A percentile compares a stretch with the other conserved stretches of the same genome.
These are phyloP conservation scores for Breviolum minutum DNA, from an alignment of 73 alveolate species.

Conservation along the genomic window DNA sequence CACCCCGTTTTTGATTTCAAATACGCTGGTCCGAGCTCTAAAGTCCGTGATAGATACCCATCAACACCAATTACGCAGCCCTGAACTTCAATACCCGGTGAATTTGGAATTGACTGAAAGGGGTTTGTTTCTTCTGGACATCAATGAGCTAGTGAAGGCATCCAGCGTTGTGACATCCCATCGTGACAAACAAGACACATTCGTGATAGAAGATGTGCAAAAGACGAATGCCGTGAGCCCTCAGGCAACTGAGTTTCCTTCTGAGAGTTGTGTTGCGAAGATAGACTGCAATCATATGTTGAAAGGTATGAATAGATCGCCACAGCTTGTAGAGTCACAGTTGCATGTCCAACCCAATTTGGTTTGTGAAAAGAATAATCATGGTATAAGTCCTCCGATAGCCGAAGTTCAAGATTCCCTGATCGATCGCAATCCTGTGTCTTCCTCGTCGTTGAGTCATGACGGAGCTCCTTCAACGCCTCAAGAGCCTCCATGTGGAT, in stretches of 20 bases:
- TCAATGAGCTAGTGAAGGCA: background rate
- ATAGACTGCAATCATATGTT: too few relatives aligned
- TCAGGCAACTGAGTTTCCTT: too few relatives aligned
- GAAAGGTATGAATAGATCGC: too few relatives aligned
- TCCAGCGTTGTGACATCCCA: background rate
- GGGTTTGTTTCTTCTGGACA: background rate
- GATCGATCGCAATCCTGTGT: too few relatives aligned
- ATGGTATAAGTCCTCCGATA: too few relatives aligned
- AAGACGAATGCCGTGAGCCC: background rate
- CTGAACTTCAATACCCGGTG: background rate
- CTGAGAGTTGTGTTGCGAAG: too few relatives aligned
- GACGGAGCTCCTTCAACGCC: background rate
- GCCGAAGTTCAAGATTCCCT: too few relatives aligned
- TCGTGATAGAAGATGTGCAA: too few relatives aligned
- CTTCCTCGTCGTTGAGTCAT: too few relatives aligned
- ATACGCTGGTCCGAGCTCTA: background rate
- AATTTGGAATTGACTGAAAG: background rate
- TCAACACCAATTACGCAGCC: background rate
- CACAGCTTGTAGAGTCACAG: too few relatives aligned
- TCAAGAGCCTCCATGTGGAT: background rate
- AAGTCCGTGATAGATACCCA: background rate
- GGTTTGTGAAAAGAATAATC: too few relatives aligned
- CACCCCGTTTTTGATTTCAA: background rate
- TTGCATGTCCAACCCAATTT: too few relatives aligned
- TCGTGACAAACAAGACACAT: background rate